Evolutionary conservation across 257 asterid genomes (phyloP).

Genomic region (Cordia subcordata): DNA sequence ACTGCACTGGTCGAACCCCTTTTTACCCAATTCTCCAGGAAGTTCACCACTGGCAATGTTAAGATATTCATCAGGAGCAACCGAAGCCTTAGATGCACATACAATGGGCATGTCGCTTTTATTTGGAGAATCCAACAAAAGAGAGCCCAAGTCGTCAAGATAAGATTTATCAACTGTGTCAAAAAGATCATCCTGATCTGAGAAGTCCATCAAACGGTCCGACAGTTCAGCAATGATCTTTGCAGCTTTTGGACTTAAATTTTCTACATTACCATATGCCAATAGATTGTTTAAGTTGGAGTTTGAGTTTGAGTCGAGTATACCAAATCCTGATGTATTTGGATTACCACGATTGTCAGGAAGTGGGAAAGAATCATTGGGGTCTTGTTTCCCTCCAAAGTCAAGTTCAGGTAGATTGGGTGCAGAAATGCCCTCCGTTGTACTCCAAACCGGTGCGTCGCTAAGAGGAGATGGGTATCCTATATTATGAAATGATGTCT

Average conservation of each 20-base stretch:
- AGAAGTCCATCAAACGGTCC: conserved; percentile 33
- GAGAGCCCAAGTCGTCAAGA: conserved; percentile 47
- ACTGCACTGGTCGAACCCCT: conserved; percentile 18
- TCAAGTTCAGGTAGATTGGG: conserved; percentile 23
- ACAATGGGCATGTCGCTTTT: conserved; percentile 21
- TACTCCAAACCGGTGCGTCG: conserved; percentile 37
- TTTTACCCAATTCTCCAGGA: conserved; percentile 14
- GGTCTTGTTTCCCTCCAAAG: conserved; percentile 29
- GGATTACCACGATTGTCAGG: conserved; percentile 18
- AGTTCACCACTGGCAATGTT: conserved; percentile 14
- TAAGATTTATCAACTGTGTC: conserved; percentile 41
- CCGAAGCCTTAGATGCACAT: conserved; percentile 20
- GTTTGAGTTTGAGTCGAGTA: conserved; percentile 13
- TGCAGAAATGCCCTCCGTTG: conserved; percentile 18
- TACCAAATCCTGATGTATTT: conserved; percentile 17
- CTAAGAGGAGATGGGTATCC: conserved; percentile 32
- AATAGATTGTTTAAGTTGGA: conserved; percentile 21
- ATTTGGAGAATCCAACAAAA: conserved; percentile 52
- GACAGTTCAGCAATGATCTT: conserved; percentile 37
- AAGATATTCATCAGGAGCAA: conserved; percentile 25
- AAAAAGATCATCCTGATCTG: conserved; percentile 42
- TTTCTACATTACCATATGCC: conserved; percentile 18
- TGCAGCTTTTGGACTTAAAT: conserved; percentile 32
- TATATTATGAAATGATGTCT: conserved; percentile 32
- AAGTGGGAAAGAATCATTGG: background rate